Base-by-base conservation (phyloP, 2,329 filamentous ascomycete genomes). In the Camillea tinctor region DNA sequence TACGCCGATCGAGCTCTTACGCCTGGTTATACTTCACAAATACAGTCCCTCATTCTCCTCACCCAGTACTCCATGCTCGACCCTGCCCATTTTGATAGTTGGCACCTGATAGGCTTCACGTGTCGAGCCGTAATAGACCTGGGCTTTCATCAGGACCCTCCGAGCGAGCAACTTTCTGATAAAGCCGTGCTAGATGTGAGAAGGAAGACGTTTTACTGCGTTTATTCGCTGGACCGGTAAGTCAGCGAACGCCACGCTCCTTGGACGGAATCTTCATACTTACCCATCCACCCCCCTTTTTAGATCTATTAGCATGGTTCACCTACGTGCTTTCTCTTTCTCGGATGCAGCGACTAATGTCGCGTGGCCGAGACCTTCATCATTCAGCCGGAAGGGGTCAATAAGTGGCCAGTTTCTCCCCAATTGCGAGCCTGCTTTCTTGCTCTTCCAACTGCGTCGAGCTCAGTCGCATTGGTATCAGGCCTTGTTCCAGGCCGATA, bases 391-490 rank as follows among this genome's bases (percentile, higher is more conserved):
- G 66, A 76, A 77, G 69, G 73, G 74, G 52, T 76, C 80, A 1
- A 71, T 74, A n/a, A 71, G 76, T 0, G 76, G 75, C 2, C 72
- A 80, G 56, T 77, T 81, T 72, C 60, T 82, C 72, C 66, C 81
- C 77, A 68, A 82, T 74, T 84, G 89, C 36, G 87, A 91, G 58
- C 85, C 91, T 4, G 92, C 93, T 0, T 80, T 92, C 11, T 83
- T 93, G 19, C 78, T 97, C 1, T 94, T 97, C 72, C 88, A 89
- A 68, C 85, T 98, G 8, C 89, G 94, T n/a, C 85, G 89, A 60
- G 85, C 92, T 6, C 90, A 98, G 73, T 98, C 95, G 0, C 84
- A 84, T 54, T 97, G 92, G 86, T 98, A 98, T 69, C 93, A 96
- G 70, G 86, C 89, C 21, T 84, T 97, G 2, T 95, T 95, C 71